Evolutionary conservation across 139 green algal species (phyloP).

Genomic region (Chlorella ohadii): DNA sequence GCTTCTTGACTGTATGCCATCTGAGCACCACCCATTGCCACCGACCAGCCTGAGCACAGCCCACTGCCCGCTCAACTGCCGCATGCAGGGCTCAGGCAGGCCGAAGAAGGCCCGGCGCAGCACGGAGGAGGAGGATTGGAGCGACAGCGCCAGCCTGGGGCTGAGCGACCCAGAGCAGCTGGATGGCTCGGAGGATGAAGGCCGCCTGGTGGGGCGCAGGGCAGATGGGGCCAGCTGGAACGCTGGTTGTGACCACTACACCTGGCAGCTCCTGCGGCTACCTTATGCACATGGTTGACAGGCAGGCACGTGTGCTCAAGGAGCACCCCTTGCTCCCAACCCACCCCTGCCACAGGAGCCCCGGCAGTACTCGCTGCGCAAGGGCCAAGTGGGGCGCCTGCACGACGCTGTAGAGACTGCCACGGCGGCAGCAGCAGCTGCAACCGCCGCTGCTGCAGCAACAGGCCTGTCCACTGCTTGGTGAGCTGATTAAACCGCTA

Average conservation of each 20-base stretch:
- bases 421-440: neutral
- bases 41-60: too few relatives aligned
- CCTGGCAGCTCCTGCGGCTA: too few relatives aligned
- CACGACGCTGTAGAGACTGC: neutral
- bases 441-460: too few relatives aligned
- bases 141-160: neutral
- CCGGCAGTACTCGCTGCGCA: constrained; percentile 15
- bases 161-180: neutral
- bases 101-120: constrained; percentile 15
- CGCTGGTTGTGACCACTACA: too few relatives aligned
- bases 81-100: neutral
- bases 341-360: neutral
- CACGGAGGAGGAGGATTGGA: constrained; percentile 2
- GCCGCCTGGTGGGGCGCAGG: neutral
- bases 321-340: neutral
- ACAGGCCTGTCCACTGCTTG: too few relatives aligned
- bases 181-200: neutral
- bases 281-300: too few relatives aligned
- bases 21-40: too few relatives aligned
- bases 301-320: too few relatives aligned
- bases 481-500: too few relatives aligned
- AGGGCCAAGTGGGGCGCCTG: constrained; percentile 14
- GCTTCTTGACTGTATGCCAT: too few relatives aligned
- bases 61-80: too few relatives aligned
- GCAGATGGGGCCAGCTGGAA: too few relatives aligned